Percentiles rank a stretch among this genome's conserved stretches.
Evolutionary conservation across 352 stramenopile species (phyloP).

Genomic region (Elongisporangium anandrum): DNA sequence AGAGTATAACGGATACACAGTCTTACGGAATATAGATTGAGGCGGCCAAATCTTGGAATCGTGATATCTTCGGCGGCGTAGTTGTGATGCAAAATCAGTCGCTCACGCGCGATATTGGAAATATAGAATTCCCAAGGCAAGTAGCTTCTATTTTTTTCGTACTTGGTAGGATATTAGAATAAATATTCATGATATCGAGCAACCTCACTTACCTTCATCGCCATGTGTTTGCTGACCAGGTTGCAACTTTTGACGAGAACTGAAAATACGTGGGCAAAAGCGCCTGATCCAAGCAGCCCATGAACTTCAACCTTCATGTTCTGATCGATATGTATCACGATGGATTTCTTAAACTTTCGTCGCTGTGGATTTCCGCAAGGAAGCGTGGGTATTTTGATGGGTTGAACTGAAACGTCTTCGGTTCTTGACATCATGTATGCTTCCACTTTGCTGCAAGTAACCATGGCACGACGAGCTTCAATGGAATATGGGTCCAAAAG

Average conservation of each 20-base stretch:
- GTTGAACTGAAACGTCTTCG: conserved; percentile 49
- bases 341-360: conserved; percentile 53
- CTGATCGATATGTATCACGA: conserved; percentile 27
- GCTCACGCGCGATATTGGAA: conserved; percentile 15
- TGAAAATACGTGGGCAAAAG: conserved; percentile 75
- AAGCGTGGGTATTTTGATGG: conserved; percentile 38
- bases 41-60: conserved; percentile 33
- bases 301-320: conserved; percentile 35
- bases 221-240: conserved; percentile 17
- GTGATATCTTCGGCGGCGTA: conserved; percentile 20
- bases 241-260: conserved; percentile 23
- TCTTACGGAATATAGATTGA: conserved; percentile 63
- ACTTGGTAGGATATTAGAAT: conserved; percentile 18
- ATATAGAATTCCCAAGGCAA: conserved; percentile 83
- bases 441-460: conserved; percentile 33
- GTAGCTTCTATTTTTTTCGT: conserved; percentile 64
- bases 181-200: neutral
- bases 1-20: neutral
- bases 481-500: conserved; percentile 51
- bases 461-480: conserved; percentile 40
- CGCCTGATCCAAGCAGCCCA: conserved; percentile 62
- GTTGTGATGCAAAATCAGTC: conserved; percentile 15
- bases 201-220: conserved; percentile 50
- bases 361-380: conserved; percentile 37
- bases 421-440: conserved; percentile 36